Conservation (phyloP, 768 basidiomycete genomes). For the Podaxis sp. region DNA sequence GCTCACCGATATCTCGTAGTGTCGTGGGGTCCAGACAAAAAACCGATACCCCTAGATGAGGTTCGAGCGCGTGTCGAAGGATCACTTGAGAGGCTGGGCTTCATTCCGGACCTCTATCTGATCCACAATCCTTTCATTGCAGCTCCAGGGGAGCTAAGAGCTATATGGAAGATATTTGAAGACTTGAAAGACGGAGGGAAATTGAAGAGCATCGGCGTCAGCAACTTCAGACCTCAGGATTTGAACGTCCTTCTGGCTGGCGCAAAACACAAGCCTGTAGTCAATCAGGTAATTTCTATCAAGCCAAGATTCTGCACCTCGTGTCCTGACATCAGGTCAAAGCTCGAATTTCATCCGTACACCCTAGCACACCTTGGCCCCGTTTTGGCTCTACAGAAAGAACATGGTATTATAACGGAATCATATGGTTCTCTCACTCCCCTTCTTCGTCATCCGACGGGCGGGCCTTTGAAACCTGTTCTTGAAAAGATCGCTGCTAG, state of each 20-base stretch:
- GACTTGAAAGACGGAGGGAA: conserved; percentile 41
- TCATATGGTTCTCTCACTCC: conserved; percentile 40
- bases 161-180: conserved; percentile 53
- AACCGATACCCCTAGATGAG: conserved; percentile 27
- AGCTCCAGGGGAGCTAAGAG: conserved; percentile 25
- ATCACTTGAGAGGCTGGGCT: conserved; percentile 46
- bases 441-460: conserved; percentile 34
- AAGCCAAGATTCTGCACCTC: too few species aligned
- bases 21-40: neutral
- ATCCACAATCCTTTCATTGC: conserved; percentile 44
- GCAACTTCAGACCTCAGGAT: conserved; percentile 49
- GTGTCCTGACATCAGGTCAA: conserved; percentile 1
- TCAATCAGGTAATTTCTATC: conserved; percentile 42
- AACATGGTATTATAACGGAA: conserved; percentile 37
- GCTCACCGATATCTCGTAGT: neutral
- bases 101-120: conserved; percentile 53
- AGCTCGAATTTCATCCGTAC: conserved; percentile 41
- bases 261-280: conserved; percentile 49
- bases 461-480: conserved; percentile 38
- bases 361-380: conserved; percentile 32
- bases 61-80: conserved; percentile 43
- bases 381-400: conserved; percentile 32
- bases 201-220: conserved; percentile 48
- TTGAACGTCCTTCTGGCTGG: conserved; percentile 42
- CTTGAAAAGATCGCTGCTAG: conserved; percentile 33